phyloP scores from a whole-genome alignment of 257 asterid species.

The Cordia subcordata region DNA sequence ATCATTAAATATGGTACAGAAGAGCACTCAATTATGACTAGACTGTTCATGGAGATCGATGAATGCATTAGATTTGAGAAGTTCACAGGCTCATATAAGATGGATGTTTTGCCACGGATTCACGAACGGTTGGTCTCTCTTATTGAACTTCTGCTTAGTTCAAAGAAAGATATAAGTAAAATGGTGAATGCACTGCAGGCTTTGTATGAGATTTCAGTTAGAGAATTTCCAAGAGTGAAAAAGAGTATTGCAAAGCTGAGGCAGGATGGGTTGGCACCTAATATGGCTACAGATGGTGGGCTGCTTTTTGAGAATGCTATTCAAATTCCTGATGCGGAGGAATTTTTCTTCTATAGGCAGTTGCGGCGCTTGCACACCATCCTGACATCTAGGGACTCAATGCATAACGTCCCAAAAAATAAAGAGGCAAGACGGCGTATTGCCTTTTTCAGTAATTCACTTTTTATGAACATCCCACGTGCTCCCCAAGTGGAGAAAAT shows the following conservation, averaged over 20 bases:
- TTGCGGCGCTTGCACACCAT: conserved; percentile 72
- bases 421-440: conserved; percentile 70
- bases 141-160: conserved; percentile 48
- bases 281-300: conserved; percentile 24
- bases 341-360: conserved; percentile 65
- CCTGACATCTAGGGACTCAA: conserved; percentile 71
- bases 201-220: conserved; percentile 67
- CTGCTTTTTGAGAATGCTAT: conserved; percentile 67
- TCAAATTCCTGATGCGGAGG: conserved; percentile 52
- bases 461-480: conserved; percentile 96
- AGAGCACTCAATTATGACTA: conserved; percentile 64
- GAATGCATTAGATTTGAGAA: conserved; percentile 40
- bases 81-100: conserved; percentile 56
- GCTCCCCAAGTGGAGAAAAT: conserved; percentile 91
- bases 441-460: conserved; percentile 86
- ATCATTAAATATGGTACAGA: conserved; percentile 56
- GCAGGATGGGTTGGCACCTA: conserved; percentile 69
- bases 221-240: conserved; percentile 63
- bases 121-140: conserved; percentile 55
- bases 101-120: conserved; percentile 46
- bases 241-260: conserved; percentile 50
- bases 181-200: conserved; percentile 73
- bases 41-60: conserved; percentile 57
- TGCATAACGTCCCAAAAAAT: conserved; percentile 74
- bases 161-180: conserved; percentile 45